Evolutionary conservation across 1,284 basidiomycete genomes (phyloP), one percentile per base, ranked within the genome.

Genomic region (Xerocomus minutiporus): DNA sequence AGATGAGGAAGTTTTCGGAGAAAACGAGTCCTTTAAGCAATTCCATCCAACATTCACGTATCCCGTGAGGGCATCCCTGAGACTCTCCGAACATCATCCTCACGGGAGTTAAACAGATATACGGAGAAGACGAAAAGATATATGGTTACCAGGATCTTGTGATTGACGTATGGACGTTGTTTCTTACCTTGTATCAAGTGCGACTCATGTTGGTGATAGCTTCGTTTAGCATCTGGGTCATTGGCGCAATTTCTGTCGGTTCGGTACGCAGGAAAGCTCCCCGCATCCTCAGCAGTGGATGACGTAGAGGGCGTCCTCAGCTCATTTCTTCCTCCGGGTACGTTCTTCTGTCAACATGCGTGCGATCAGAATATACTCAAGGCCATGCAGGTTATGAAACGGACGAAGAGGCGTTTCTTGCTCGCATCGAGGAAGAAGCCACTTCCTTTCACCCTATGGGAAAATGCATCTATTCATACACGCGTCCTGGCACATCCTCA

Each of bases 111-210:
- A 5, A 38, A 39, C 52, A 91, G 81, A 93, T 97, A 69, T 98
- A 88, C 67, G 96, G 96, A 49, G 92, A 97, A 63, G 90, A 96
- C 52, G 94, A 99, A 75, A 95, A 88, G 71, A 88, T 99, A 60
- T 99, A 96, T 69, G 96, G 96, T 3, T 99, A 97, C 73, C 79
- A 83, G 57, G 85, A 86, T 62, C 75, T 97, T 51, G 71, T 79
- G 32, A 86, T 97, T 60, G 83, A 95, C 68, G 93, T 95, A 65
- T 60, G 86, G 73, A 39, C 20, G 11, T 31, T 49, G 28, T 9
- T 9, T 35, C 43, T 8, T 32, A 46, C 44, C 51, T 28, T 54
- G 47, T 35, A 46, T 32, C 7, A 47, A 23, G 34, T 13, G 17
- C 36, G 36, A 32, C 52, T 55, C 40, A 65, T 48, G 36, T 25